These are phyloP conservation scores for Vishniacozyma victoriae DNA, from an alignment of 768 basidiomycete genomes.

Conservation along the genomic window DNA sequence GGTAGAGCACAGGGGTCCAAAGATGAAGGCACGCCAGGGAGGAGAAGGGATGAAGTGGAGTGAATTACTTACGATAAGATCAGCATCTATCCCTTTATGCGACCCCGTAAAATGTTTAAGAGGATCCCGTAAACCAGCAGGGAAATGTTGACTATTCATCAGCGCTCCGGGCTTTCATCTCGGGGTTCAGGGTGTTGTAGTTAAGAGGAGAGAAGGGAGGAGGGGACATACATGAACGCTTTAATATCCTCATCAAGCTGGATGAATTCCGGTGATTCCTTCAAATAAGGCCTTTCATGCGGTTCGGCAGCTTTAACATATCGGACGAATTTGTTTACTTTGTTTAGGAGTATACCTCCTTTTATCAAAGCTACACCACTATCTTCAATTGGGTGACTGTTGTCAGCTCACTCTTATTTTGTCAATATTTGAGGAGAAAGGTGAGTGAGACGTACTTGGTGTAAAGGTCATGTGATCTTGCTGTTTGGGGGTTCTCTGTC, in stretches of 20 bases:
- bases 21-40: too few relatives aligned
- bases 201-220: too few relatives aligned
- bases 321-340: constrained; percentile 13
- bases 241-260: constrained; percentile 19
- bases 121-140: constrained; percentile 17
- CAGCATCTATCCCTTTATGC: constrained; percentile 22
- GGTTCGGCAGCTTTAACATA: constrained; percentile 3
- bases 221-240: constrained; percentile 19
- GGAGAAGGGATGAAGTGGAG: too few relatives aligned
- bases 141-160: constrained; percentile 4
- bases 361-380: constrained; percentile 21
- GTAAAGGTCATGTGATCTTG: constrained; percentile 19
- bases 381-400: constrained; percentile 25
- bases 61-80: constrained; percentile 24
- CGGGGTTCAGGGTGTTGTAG: too few relatives aligned
- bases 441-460: constrained; percentile 13
- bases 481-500: constrained; percentile 17
- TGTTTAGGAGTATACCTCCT: constrained; percentile 16
- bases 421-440: background rate
- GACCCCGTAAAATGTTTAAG: constrained; percentile 12
- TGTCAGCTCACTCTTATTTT: constrained; percentile 2
- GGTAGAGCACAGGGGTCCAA: too few relatives aligned
- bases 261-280: constrained; percentile 14
- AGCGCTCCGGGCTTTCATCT: too few relatives aligned
- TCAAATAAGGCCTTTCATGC: constrained; percentile 2